These are phyloP conservation scores for Ogataea angusta DNA, from an alignment of 805 yeast genomes.

Conservation along the genomic window DNA sequence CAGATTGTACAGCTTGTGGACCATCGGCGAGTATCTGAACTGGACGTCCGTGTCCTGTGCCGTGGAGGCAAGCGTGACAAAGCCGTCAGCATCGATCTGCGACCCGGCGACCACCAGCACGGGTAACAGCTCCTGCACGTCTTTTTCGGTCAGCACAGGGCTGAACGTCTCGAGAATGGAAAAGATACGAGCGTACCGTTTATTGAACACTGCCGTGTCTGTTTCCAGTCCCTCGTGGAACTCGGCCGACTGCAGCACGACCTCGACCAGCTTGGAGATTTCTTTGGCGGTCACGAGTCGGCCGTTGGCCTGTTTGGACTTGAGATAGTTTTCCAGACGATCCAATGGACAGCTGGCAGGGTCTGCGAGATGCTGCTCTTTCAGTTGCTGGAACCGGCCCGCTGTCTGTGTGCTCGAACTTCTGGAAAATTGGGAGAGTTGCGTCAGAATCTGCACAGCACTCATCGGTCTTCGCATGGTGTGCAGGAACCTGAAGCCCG, in stretches of 20 bases:
- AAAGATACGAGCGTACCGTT: slow-evolving; percentile 20
- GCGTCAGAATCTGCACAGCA: slow-evolving; percentile 7
- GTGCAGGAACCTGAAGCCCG: slow-evolving; percentile 45
- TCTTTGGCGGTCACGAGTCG: slow-evolving; percentile 22
- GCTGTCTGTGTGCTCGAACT: slow-evolving; percentile 14
- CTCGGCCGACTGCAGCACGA: slow-evolving; percentile 29
- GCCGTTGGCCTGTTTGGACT: slow-evolving; percentile 31
- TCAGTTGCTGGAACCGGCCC: slow-evolving; percentile 17
- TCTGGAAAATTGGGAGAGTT: slow-evolving; percentile 8
- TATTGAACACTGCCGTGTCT: slow-evolving; percentile 18
- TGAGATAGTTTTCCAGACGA: slow-evolving; percentile 22
- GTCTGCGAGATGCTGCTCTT: slow-evolving; percentile 21
- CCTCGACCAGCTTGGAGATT: slow-evolving; percentile 19
- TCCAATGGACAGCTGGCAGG: slow-evolving; percentile 18
- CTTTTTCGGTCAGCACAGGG: slow-evolving; percentile 18
- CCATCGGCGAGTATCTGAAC: slow-evolving; percentile 15
- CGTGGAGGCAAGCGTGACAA: slow-evolving; percentile 15
- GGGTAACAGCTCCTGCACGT: slow-evolving; percentile 25
- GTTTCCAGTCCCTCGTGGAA: slow-evolving; percentile 16
- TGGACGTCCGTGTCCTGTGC: background rate
- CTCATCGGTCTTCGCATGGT: slow-evolving; percentile 23
- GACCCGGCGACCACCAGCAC: slow-evolving; percentile 27
- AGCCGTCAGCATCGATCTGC: slow-evolving; percentile 24
- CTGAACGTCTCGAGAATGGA: slow-evolving; percentile 19
- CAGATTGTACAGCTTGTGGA: slow-evolving; percentile 15